phyloP scores from a whole-genome alignment of 768 basidiomycete genomes.

The Auricularia sp. region DNA sequence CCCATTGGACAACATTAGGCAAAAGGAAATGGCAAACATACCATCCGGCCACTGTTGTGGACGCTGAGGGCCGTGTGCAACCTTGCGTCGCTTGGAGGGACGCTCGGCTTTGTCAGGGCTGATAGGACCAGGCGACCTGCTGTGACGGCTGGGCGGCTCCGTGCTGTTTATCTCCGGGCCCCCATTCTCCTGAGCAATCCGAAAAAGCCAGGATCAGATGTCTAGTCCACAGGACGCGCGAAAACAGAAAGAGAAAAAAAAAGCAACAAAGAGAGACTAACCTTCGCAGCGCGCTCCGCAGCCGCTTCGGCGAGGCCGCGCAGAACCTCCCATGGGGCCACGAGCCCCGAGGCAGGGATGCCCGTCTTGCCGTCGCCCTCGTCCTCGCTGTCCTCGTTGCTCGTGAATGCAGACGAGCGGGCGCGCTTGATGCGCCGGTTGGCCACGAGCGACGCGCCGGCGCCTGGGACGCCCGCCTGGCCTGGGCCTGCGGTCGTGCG shows the following conservation, averaged over 20 bases:
- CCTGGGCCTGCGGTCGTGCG: background rate
- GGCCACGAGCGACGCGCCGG: too few relatives aligned
- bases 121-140: constrained; percentile 52
- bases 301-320: constrained; percentile 75
- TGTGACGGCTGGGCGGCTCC: constrained; percentile 63
- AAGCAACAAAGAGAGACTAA: constrained; percentile 18
- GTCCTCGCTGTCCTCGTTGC: constrained; percentile 76
- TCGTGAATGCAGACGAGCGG: constrained; percentile 30
- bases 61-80: constrained; percentile 48
- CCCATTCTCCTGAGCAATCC: constrained; percentile 51
- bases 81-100: constrained; percentile 63
- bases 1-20: too few relatives aligned
- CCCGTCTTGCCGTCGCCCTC: constrained; percentile 58
- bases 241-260: background rate
- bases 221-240: too few relatives aligned
- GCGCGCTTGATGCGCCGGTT: background rate
- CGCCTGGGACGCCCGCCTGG: too few relatives aligned
- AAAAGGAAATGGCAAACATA: constrained; percentile 19
- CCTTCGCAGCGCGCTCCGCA: constrained; percentile 68
- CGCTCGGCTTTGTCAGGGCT: constrained; percentile 28
- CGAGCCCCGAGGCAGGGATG: constrained; percentile 67
- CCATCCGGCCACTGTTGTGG: constrained; percentile 70
- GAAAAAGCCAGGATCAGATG: constrained; percentile 6
- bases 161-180: constrained; percentile 36
- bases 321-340: constrained; percentile 81